Evolutionary conservation across 2,329 filamentous ascomycete genomes (phyloP), one percentile per base, ranked within the genome.

Genomic region (Hymenoscyphus infarciens): DNA sequence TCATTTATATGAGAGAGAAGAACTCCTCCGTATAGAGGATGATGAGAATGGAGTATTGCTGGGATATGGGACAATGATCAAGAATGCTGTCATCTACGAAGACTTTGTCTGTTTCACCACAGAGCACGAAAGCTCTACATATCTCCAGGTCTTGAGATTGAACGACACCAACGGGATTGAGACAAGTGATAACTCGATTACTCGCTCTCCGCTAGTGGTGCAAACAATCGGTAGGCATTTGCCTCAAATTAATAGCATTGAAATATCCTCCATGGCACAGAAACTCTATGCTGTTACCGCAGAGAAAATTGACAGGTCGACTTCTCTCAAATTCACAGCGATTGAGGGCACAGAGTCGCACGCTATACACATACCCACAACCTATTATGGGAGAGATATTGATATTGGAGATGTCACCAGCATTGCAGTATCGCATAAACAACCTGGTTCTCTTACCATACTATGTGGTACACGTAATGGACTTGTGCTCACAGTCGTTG

Each of bases 401-500:
- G 25, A 61, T 29, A 56, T 69, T 29, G 70, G 69, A 60, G 67
- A 67, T 33, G 62, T 73, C 16, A 64, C 66, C 35, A 74, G 72
- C 60, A 67, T 73, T 19, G 65, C 64, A n/a, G 52, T 69, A 15
- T 49, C 60, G 10, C 42, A 57, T 7, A 25, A 52, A 2, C 33
- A 53, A 7, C 19, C 59, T 31, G 61, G 63, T 8, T 57, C 61
- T 19, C 49, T 73, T 15, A 58, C 65, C 10, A 27, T 73, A 11
- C 57, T 73, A 6, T 73, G 72, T 56, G 73, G 73, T 19, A 73
- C 72, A 35, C 65, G 69, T 15, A 72, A 71, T 60, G 72, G 73
- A 4, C 60, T 68, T n/a, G 49, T 73, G 2, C 38, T 71, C n/a
- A 69, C 64, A 5, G 49, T 71, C 25, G 59, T 70, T 22, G 56